phyloP scores from a whole-genome alignment of 2,329 filamentous ascomycete species.

The Zymoseptoria ardabiliae region DNA sequence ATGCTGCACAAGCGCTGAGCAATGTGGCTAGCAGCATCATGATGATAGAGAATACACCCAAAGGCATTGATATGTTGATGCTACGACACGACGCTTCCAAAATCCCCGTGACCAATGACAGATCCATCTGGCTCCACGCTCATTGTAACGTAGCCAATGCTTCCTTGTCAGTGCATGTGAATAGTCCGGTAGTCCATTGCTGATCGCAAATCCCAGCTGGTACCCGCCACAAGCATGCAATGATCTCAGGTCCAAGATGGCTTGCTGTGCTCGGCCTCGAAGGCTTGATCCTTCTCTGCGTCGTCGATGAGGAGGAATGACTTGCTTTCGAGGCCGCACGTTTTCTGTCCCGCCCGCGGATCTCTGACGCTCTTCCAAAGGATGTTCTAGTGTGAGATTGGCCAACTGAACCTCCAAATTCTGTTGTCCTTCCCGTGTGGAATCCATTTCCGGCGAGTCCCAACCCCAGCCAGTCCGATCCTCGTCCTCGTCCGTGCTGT shows the following conservation, averaged over 20 bases:
- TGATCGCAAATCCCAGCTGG: not conserved
- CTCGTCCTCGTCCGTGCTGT: conserved; percentile 7
- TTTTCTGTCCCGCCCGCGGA: not conserved
- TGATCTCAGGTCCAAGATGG: not conserved
- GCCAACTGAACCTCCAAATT: not conserved
- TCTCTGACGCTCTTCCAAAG: not conserved
- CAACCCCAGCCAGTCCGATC: not conserved
- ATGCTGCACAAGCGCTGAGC: not conserved
- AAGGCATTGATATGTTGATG: not conserved
- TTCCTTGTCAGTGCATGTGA: not conserved
- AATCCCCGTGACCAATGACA: not conserved
- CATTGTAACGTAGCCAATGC: not conserved
- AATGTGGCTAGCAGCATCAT: not conserved
- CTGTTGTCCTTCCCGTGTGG: not conserved
- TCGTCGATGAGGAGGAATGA: not conserved
- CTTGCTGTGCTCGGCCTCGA: not conserved
- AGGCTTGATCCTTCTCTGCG: not conserved
- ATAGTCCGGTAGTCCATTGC: not conserved
- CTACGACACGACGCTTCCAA: not conserved
- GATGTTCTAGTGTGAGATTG: not conserved
- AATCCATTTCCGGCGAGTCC: not conserved
- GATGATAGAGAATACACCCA: not conserved
- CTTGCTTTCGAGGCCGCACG: not conserved
- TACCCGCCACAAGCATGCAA: not conserved
- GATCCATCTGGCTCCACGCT: not conserved